These are phyloP conservation scores for Cercospora sojina DNA, from an alignment of 2,329 filamentous ascomycete species.

Conservation along the genomic window DNA sequence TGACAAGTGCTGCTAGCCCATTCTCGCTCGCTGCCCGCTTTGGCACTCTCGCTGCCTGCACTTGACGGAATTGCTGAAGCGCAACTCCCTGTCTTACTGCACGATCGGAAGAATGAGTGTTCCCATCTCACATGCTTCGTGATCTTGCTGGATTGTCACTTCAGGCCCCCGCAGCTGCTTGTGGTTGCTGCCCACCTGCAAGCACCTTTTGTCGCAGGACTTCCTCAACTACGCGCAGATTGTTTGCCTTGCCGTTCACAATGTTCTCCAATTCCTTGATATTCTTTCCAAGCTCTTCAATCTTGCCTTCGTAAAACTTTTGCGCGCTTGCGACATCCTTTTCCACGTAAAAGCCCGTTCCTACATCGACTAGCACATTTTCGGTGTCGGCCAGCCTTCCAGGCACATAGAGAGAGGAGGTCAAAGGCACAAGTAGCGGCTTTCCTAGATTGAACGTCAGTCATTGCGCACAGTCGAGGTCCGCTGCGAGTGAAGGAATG, in stretches of 20 bases:
- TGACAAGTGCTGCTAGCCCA: background rate
- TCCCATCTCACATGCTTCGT: background rate
- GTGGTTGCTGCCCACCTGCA: conserved; percentile 26
- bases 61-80: background rate
- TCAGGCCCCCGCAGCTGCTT: conserved; percentile 16
- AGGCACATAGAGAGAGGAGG: conserved; percentile 89
- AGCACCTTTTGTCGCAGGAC: conserved; percentile 54
- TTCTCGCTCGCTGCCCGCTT: background rate
- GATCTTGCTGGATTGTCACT: background rate
- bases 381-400: conserved; percentile 73
- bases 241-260: conserved; percentile 74
- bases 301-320: conserved; percentile 67
- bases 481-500: background rate
- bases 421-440: conserved; percentile 84
- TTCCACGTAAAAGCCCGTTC: conserved; percentile 91
- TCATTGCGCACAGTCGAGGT: background rate
- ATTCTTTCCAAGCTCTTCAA: conserved; percentile 64
- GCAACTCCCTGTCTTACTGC: background rate
- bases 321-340: conserved; percentile 67
- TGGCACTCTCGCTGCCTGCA: background rate
- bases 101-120: background rate
- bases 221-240: conserved; percentile 84
- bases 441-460: conserved; percentile 47
- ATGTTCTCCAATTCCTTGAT: conserved; percentile 68
- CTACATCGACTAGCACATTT: conserved; percentile 84